Evolutionary conservation across 768 basidiomycete genomes (phyloP), one percentile per base, ranked within the genome.

Genomic region (Mycena maculata): DNA sequence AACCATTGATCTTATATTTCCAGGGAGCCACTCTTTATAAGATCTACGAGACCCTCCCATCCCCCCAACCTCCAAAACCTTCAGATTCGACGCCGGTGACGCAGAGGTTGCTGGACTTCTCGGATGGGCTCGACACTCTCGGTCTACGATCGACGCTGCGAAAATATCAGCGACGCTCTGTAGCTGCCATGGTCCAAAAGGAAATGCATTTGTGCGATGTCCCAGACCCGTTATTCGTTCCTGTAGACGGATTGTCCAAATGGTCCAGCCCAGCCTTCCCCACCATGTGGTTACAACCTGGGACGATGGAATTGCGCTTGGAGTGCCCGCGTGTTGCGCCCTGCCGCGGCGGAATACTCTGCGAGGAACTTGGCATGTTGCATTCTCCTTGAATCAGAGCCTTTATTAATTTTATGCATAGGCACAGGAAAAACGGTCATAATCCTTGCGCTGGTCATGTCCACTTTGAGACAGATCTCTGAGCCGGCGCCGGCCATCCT

Each of bases 341-440:
- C 10, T 80, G 82, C 49, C 85, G 82, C 28, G 90, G 90, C 10
- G 94, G 94, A 3, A 88, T 95, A 49, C 83, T 95, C 0, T 95
- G 93, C 62, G 94, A 95, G 78, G 94, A 95, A 74, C 78, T 95
- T 64, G 93, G 93, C 87, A 74, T 10, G 84, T 71, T n/a, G n/a
- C 13, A 13, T 22, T 9, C 3, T 47, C 36, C 47, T 48, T 52
- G 13, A 53, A 30, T 28, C 58, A 44, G n/a, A 18, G 25, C 38
- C 44, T 53, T 5, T 49, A 52, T 9, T 28, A 4, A 39, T 23
- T 22, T 28, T 60, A 13, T 18, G 8, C 11, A 47, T 70, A 92
- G 94, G 94, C 1, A 92, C 92, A 58, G 94, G 94, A 7, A 95
- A 95, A 76, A 95, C 94, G 0, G 83, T 94, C 10, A 95, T 95